Base-by-base conservation (phyloP, 495 filamentous ascomycete species). In the Pyrenula massariospora region DNA sequence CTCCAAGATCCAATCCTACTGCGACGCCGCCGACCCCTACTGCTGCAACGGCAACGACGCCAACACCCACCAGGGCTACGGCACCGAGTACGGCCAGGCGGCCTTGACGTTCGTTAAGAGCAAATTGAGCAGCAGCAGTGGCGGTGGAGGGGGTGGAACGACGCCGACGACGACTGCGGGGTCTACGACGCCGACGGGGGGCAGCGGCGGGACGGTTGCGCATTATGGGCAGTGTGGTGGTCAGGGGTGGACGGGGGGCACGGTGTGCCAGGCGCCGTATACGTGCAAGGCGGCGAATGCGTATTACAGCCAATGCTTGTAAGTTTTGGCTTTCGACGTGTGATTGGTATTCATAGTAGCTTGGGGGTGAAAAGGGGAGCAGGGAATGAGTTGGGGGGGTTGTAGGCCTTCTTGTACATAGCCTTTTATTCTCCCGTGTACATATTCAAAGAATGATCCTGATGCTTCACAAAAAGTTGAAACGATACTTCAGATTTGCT, bases 41-140 rank as follows among this genome's bases (percentile, higher is more conserved):
- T 85, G 81, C 73, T 84, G 80, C 70, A 82, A 75, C 51, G 81
- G 82, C 54, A 83, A 66, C 65, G 68, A 84, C 60, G 71, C 70
- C 3, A 71, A 71, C 55, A 74, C 74, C 3, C 82, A 84, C 64
- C 74, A 83, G 64, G 73, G 76, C 11, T 85, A 85, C 58, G 80
- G 75, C 31, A 65, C 63, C 54, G 75, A 79, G 61, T 85, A 85
- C 63, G 81, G 81, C n/a, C 61, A 72, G 52, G 69, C 74, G 59
- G 81, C 81, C 8, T 62, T 84, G 3, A 59, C 68, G 8, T 85
- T 85, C 54, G 68, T 82, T 59, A 77, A 77, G 62, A 64, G 62
- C 59, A 77, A 78, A 58, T 54, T 82, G 8, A 42, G 31, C 31
- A 15, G 8, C 31, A 8, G 8, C 31, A 15, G 31, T 15, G 50